Evolutionary conservation across 352 stramenopile species (phyloP).

Genomic region (Globisporangium splendens): DNA sequence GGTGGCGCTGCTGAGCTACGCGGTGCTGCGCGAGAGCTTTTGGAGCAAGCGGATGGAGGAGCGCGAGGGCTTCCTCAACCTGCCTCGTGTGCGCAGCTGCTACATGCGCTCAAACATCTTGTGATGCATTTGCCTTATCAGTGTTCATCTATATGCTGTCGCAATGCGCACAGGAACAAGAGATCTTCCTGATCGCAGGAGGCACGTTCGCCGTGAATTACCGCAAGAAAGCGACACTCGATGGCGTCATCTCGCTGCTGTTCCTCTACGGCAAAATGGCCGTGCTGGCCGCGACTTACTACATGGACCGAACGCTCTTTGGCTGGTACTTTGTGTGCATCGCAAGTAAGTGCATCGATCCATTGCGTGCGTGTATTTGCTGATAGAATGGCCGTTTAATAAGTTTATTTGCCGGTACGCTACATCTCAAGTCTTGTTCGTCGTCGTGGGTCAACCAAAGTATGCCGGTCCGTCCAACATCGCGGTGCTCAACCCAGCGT

Average conservation of each 20-base stretch:
- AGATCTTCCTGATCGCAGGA: slow-evolving; percentile 62
- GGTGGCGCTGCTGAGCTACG: slow-evolving; percentile 53
- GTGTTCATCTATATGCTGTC: not conserved
- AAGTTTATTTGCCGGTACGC: slow-evolving; percentile 14
- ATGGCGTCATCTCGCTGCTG: slow-evolving; percentile 60
- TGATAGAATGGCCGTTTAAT: too few relatives aligned
- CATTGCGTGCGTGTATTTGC: too few relatives aligned
- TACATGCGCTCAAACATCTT: not conserved
- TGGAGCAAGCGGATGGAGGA: slow-evolving; percentile 37
- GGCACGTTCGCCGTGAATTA: slow-evolving; percentile 65
- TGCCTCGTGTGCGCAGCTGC: slow-evolving; percentile 35
- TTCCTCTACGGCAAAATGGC: slow-evolving; percentile 69
- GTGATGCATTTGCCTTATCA: not conserved
- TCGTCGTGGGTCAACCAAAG: slow-evolving; percentile 52
- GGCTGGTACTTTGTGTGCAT: slow-evolving; percentile 61
- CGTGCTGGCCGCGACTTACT: slow-evolving; percentile 59
- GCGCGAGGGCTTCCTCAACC: slow-evolving; percentile 60
- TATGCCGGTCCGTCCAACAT: slow-evolving; percentile 63
- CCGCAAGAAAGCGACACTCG: slow-evolving; percentile 69
- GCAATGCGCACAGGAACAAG: slow-evolving; percentile 40
- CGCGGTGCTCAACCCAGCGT: slow-evolving; percentile 35
- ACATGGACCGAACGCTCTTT: slow-evolving; percentile 58
- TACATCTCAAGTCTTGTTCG: slow-evolving; percentile 52
- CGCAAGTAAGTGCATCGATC: slow-evolving; percentile 33
- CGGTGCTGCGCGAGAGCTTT: slow-evolving; percentile 36